A percentile compares a stretch with the other conserved stretches of the same genome.
Evolutionary conservation across 1,284 basidiomycete species (phyloP).

Genomic region (Puccinia triticina): DNA sequence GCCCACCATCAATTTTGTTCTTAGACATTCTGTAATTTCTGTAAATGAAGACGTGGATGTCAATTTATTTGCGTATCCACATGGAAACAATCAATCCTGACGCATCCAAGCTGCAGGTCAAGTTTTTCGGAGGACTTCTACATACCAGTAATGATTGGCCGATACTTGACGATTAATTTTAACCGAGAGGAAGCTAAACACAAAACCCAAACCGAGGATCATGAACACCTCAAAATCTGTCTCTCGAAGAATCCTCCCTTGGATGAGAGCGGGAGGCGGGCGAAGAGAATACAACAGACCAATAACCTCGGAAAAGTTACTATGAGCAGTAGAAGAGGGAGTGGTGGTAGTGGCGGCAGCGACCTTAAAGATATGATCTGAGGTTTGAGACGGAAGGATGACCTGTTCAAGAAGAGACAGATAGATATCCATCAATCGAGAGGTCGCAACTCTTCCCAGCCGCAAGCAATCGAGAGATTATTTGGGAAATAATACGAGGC

Average conservation of each 20-base stretch:
- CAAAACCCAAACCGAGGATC: not conserved
- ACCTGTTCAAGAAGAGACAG: slow-evolving; percentile 6
- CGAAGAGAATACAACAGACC: not conserved
- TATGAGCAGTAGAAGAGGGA: not conserved
- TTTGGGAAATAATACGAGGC: not conserved
- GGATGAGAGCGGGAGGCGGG: not conserved
- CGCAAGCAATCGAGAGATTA: not conserved
- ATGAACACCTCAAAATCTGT: not conserved
- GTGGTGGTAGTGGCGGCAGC: not conserved
- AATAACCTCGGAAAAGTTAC: slow-evolving; percentile 20
- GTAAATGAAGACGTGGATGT: too few relatives aligned
- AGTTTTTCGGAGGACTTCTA: not conserved
- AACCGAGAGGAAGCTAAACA: slow-evolving; percentile 17
- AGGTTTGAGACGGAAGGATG: slow-evolving; percentile 27
- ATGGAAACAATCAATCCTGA: slow-evolving; percentile 1
- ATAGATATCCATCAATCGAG: not conserved
- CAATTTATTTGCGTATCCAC: not conserved
- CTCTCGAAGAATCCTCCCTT: not conserved
- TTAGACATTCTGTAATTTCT: slow-evolving; percentile 29
- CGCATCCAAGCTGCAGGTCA: not conserved
- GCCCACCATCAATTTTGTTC: not conserved
- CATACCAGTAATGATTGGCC: slow-evolving; percentile 37
- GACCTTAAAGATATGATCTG: slow-evolving; percentile 35
- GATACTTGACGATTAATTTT: slow-evolving; percentile 47
- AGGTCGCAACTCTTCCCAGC: not conserved